Evolutionary conservation across 805 yeast genomes (phyloP), one percentile per base, ranked within the genome.

Genomic region (Candida taoyuanica): DNA sequence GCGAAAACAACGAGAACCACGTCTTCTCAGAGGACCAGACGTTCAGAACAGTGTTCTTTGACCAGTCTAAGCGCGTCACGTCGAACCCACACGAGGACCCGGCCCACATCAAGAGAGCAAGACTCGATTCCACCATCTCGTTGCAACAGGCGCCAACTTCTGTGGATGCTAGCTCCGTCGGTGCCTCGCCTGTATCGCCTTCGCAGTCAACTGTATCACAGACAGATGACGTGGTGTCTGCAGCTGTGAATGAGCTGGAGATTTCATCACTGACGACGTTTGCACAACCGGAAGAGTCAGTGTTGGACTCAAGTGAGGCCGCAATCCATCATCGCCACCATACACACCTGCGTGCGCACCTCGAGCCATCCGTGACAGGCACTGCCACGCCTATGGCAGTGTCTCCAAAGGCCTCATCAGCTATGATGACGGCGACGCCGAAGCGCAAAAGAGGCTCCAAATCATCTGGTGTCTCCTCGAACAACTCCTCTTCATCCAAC

Each of bases 1-100:
- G 65, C 16, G 60, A 62, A 37, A 9, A 38, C 36, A 62, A 64
- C 39, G 65, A 65, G 31, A 44, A 45, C 34, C 67, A 64, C 40
- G 46, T 58, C 28, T 53, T 54, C 34, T 49, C 58, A 3, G 65
- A 63, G 39, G 57, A 57, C 34, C 57, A 56, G 35, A 53, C 55
- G 46, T 47, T 57, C 39, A 47, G 40, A 26, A 37, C 18, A 19
- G 56, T 50, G 30, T 56, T 53, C 43, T 57, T 53, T 30, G 59
- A 52, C 36, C 44, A 44, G 40, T 19, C 43, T n/a, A 46, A 42
- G 26, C 44, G 46, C 25, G 41, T 40, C 15, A 36, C 60, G 2
- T 45, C 60, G 3, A 47, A 46, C 31, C 29, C 44, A 14, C 44
- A 42, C 29, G 43, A 45, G n/a, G 49, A 45, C 23, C 18, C 44